phyloP scores from a whole-genome alignment of 2,329 filamentous ascomycete species.

The Thyridium curvatum region DNA sequence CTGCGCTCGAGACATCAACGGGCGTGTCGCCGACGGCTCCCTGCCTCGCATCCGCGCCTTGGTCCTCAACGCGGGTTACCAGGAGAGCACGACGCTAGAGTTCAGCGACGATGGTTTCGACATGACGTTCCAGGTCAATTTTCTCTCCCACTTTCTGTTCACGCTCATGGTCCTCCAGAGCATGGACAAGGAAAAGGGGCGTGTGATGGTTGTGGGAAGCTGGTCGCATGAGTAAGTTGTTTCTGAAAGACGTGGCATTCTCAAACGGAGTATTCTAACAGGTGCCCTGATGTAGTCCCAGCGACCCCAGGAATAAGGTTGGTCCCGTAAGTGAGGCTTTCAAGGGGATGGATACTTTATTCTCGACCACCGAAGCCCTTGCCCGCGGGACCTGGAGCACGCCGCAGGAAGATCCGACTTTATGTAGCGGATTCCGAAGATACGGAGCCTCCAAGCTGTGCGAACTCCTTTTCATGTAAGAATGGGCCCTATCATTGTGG shows the following conservation, averaged over 20 bases:
- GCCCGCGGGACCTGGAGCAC: slow-evolving; percentile 12
- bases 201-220: slow-evolving; percentile 20
- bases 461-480: slow-evolving; percentile 17
- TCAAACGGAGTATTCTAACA: too few relatives aligned
- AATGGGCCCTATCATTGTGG: too few relatives aligned
- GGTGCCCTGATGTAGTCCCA: slow-evolving; percentile 1
- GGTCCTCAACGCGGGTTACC: slow-evolving; percentile 17
- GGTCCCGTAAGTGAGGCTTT: slow-evolving; percentile 6
- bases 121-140: slow-evolving; percentile 19
- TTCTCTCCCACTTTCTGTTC: slow-evolving; percentile 21
- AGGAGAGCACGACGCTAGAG: slow-evolving; percentile 13
- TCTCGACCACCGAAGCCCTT: slow-evolving; percentile 9
- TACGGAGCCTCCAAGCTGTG: slow-evolving; percentile 17
- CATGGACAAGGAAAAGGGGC: slow-evolving; percentile 19
- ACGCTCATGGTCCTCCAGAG: slow-evolving; percentile 20
- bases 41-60: slow-evolving; percentile 18
- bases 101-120: slow-evolving; percentile 22
- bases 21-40: slow-evolving; percentile 12
- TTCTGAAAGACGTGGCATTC: background rate
- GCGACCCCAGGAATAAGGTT: slow-evolving; percentile 7
- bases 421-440: slow-evolving; percentile 12
- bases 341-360: slow-evolving; percentile 10
- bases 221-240: slow-evolving; percentile 19
- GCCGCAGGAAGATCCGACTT: slow-evolving; percentile 7
- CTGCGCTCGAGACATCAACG: slow-evolving; percentile 10